Evolutionary conservation across 306 rosid species (phyloP).

Genomic region (Prunus mongolica): DNA sequence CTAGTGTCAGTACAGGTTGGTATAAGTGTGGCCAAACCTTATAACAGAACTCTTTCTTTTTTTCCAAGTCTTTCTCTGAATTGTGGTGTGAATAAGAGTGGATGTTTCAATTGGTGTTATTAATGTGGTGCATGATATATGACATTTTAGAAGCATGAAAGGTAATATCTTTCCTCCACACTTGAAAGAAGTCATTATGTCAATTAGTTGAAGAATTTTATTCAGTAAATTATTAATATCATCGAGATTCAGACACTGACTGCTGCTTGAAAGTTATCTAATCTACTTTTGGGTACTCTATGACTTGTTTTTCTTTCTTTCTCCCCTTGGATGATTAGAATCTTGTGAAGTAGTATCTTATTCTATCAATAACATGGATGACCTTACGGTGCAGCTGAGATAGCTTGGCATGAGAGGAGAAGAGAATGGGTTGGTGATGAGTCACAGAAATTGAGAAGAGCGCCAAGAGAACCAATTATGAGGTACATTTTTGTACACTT

Average conservation of each 20-base stretch:
- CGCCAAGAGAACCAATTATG: constrained; percentile 49
- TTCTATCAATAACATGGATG: not conserved
- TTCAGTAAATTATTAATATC: not conserved
- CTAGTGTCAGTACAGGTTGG: not conserved
- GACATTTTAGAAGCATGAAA: not conserved
- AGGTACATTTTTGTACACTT: constrained; percentile 34
- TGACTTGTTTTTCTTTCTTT: not conserved
- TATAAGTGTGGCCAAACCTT: not conserved
- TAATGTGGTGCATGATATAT: not conserved
- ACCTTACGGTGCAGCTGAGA: constrained; percentile 51
- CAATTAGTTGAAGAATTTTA: not conserved
- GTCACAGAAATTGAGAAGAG: constrained; percentile 33
- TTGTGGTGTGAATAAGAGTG: not conserved
- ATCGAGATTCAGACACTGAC: not conserved
- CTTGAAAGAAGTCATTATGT: not conserved
- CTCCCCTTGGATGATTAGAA: not conserved
- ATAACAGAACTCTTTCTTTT: not conserved
- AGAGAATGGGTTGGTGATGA: constrained; percentile 60
- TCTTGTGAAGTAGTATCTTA: constrained; percentile 2
- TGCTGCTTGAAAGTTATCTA: not conserved
- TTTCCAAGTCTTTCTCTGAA: not conserved
- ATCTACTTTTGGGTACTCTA: not conserved
- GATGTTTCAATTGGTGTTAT: not conserved
- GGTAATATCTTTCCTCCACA: not conserved
- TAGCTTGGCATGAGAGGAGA: constrained; percentile 61